Evolutionary conservation across 805 yeast genomes (phyloP).

Genomic region (Starmerella riodocensis): DNA sequence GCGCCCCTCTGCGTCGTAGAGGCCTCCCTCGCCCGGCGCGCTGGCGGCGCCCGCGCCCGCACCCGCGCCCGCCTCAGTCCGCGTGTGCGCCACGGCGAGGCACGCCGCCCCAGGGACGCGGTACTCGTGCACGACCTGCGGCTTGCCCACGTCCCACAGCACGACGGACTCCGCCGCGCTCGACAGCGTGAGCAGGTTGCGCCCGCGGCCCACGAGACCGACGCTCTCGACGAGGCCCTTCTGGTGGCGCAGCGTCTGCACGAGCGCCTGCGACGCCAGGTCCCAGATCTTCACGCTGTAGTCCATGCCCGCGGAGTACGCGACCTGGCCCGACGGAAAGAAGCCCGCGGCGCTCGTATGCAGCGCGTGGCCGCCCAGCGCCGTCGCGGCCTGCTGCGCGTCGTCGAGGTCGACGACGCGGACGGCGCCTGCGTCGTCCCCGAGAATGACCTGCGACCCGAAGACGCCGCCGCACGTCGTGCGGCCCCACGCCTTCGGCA

Average conservation of each 20-base stretch:
- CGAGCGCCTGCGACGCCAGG: conserved; percentile 33
- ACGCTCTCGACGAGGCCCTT: conserved; percentile 36
- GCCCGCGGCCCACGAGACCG: conserved; percentile 46
- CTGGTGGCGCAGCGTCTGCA: conserved; percentile 43
- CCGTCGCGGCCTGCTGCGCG: neutral
- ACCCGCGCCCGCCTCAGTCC: neutral
- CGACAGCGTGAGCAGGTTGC: conserved; percentile 45
- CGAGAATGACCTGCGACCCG: conserved; percentile 6
- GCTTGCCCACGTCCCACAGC: conserved; percentile 62
- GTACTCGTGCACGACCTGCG: conserved; percentile 33
- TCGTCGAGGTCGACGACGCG: neutral
- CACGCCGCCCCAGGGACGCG: conserved; percentile 26
- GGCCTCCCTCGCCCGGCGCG: neutral
- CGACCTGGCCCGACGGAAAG: conserved; percentile 55
- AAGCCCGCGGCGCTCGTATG: conserved; percentile 35
- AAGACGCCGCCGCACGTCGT: conserved; percentile 10
- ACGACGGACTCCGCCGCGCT: conserved; percentile 31
- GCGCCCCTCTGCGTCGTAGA: conserved; percentile 37
- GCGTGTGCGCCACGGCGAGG: conserved; percentile 1
- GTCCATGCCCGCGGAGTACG: conserved; percentile 48
- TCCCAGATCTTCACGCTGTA: conserved; percentile 52
- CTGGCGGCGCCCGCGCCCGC: neutral
- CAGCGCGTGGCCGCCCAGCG: conserved; percentile 37
- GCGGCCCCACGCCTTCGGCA: conserved; percentile 1
- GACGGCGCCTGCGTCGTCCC: conserved; percentile 10